Evolutionary conservation across 108 stramenopile genomes (phyloP).

Genomic region (Mayamaea pseudoterrestris): DNA sequence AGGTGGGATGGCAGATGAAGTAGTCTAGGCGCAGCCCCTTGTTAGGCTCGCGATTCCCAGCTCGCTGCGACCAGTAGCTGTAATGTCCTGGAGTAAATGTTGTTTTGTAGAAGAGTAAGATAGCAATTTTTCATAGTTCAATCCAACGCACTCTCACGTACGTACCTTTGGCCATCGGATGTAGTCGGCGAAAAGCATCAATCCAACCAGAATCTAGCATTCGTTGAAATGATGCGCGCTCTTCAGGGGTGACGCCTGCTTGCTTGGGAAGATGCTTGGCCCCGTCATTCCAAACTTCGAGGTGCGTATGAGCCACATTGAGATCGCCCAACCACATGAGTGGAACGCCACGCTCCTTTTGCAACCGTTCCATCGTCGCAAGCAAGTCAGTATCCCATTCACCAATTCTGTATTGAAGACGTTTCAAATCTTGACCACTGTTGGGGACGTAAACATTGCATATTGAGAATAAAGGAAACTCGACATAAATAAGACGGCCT

Average conservation of each 20-base stretch:
- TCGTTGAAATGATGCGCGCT: slow-evolving; percentile 67
- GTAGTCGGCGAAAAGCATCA: slow-evolving; percentile 80
- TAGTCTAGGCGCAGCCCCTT: slow-evolving; percentile 89
- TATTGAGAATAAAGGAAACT: slow-evolving; percentile 81
- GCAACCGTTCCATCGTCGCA: slow-evolving; percentile 41
- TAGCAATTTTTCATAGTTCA: no score
- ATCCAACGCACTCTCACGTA: no score
- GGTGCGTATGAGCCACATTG: slow-evolving; percentile 79
- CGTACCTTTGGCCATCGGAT: slow-evolving; percentile 60
- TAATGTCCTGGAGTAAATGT: slow-evolving; percentile 81
- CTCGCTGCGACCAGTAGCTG: slow-evolving; percentile 80
- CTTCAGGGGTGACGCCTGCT: slow-evolving; percentile 79
- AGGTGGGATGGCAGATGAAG: slow-evolving; percentile 58
- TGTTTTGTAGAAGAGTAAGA: no score
- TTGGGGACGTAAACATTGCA: slow-evolving; percentile 95
- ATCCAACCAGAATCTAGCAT: slow-evolving; percentile 67
- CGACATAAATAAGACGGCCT: slow-evolving; percentile 84
- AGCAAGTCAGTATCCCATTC: slow-evolving; percentile 89
- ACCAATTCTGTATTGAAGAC: slow-evolving; percentile 85
- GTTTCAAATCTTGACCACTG: slow-evolving; percentile 88
- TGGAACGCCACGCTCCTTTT: slow-evolving; percentile 51
- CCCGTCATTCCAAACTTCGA: slow-evolving; percentile 87
- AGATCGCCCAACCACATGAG: slow-evolving; percentile 88
- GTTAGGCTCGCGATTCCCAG: slow-evolving; percentile 83
- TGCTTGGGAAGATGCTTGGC: slow-evolving; percentile 85